phyloP scores from a whole-genome alignment of 139 green algal species.

The Tetradesmus lagerheimii region DNA sequence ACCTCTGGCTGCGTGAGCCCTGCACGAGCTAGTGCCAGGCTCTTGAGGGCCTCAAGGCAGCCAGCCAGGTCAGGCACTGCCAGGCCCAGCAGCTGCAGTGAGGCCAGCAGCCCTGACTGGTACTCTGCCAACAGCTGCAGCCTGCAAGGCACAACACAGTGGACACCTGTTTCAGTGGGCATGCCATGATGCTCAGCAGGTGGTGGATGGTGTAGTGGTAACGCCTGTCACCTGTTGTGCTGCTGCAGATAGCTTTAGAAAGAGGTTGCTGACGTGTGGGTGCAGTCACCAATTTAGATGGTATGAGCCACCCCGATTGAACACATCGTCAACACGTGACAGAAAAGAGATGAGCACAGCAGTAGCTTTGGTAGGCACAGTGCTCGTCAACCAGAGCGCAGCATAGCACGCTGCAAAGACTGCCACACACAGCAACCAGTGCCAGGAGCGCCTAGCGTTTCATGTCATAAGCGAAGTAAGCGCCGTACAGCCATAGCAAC shows the following conservation, averaged over 20 bases:
- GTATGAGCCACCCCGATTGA: too few relatives aligned
- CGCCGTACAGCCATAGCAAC: not conserved
- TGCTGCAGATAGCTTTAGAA: too few relatives aligned
- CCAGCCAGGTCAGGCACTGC: conserved; percentile 28
- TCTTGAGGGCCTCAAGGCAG: conserved; percentile 71
- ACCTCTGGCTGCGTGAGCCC: conserved; percentile 81
- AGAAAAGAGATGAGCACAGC: too few relatives aligned
- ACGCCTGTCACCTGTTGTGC: too few relatives aligned
- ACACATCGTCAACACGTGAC: too few relatives aligned
- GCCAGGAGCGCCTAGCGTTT: too few relatives aligned
- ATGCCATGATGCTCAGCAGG: too few relatives aligned
- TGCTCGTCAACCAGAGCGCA: too few relatives aligned
- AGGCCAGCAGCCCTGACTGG: conserved; percentile 22
- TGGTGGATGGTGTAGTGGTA: too few relatives aligned
- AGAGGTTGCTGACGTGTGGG: too few relatives aligned
- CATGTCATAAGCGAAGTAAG: not conserved
- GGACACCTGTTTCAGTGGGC: not conserved
- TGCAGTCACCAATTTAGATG: too few relatives aligned
- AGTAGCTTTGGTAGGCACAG: too few relatives aligned
- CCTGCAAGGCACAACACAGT: conserved; percentile 39
- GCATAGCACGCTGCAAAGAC: not conserved
- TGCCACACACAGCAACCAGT: not conserved
- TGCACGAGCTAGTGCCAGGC: conserved; percentile 78
- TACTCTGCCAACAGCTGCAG: conserved; percentile 52
- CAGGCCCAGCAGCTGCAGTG: conserved; percentile 63